Evolutionary conservation across 306 rosid genomes (phyloP), one percentile per base, ranked within the genome.

Genomic region (Trifolium pratense): DNA sequence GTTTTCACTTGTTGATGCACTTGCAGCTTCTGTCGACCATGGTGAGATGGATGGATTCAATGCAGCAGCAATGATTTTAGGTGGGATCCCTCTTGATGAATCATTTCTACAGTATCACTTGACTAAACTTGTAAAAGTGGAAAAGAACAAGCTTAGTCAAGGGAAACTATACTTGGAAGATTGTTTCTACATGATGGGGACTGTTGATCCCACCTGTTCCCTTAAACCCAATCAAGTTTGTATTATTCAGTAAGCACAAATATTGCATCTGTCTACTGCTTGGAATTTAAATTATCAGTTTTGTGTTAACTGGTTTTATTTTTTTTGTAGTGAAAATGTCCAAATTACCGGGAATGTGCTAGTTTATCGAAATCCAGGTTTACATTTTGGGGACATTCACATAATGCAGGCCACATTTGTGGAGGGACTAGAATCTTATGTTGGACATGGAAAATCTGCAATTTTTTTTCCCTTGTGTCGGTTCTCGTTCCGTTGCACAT

Each of bases 351-450:
- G 93, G 31, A 68, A 85, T 71, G 97, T 93, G 11, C 65, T 93
- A 37, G 96, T 93, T 32, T 90, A 93, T 70, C 78, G 90, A 53
- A 83, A 93, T 81, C 98, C 97, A 12, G 96, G 96, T 34, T 53
- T 85, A 69, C 98, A 93, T 82, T 87, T 90, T 37, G 98, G 98
- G 2, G 98, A 90, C 48, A n/a, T 93, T 61, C 96, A 93, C 66
- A 69, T 80, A 42, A 56, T 89, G 58, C 80, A 71, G 31, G 98
- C 98, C 9, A 89, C 26, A 14, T 70, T 75, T 58, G 86, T 90
- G 43, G 53, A 75, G 42, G 78, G 72, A 13, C 18, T 93, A 61
- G 81, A 78, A 65, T 76, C 87, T 53, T 56, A 55, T 36, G 85
- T 93, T 36, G 97, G 98, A 21, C 79, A 87, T 63, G 82, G 89